Evolutionary conservation across 306 rosid species (phyloP).

Genomic region (Fagus sylvatica): DNA sequence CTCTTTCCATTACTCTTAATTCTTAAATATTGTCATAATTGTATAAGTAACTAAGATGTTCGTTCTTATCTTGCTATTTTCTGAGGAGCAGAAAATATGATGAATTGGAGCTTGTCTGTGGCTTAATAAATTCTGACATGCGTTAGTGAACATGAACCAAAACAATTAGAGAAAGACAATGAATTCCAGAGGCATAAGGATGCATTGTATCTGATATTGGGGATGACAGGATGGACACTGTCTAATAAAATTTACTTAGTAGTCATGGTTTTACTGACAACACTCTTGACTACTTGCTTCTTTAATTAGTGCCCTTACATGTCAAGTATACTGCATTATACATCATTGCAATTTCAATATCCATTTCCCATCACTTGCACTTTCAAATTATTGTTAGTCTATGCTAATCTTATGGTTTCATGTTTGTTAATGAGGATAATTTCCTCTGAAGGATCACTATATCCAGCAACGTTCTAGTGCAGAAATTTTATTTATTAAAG

Average conservation of each 20-base stretch:
- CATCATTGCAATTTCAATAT: background rate
- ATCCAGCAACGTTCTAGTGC: background rate
- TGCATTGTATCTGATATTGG: background rate
- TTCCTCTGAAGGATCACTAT: background rate
- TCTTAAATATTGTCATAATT: conserved; percentile 14
- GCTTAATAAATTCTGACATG: background rate
- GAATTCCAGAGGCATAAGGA: background rate
- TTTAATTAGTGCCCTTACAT: background rate
- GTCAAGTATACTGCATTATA: background rate
- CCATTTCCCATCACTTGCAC: background rate
- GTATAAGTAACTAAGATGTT: background rate
- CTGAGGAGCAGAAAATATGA: background rate
- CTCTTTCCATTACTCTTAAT: conserved; percentile 14
- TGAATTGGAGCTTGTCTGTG: background rate
- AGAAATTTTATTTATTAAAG: background rate
- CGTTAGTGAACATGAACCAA: background rate
- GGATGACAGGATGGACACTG: background rate
- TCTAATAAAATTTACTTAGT: background rate
- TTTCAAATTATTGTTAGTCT: background rate
- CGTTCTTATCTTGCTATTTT: conserved; percentile 10
- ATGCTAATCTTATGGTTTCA: background rate
- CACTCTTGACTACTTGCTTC: background rate
- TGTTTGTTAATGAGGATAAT: background rate
- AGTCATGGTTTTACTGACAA: background rate
- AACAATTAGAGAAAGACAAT: background rate